phyloP scores from a whole-genome alignment of 495 filamentous ascomycete genomes.

The Cryomyces antarcticus region DNA sequence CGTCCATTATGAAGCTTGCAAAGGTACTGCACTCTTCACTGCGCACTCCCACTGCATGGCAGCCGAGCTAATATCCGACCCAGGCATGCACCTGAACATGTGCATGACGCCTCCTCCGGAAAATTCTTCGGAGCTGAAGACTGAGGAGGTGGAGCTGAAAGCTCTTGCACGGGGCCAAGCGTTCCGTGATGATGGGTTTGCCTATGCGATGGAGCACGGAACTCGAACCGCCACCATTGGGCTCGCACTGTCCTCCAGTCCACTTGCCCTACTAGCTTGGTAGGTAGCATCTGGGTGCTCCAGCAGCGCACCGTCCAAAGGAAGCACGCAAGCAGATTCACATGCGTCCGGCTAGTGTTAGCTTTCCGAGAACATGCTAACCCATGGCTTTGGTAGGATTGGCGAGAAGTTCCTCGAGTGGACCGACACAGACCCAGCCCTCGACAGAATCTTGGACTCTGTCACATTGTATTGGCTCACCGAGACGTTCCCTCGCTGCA shows the following conservation, averaged over 20 bases:
- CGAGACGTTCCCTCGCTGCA: slow-evolving; percentile 30
- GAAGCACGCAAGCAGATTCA: too few relatives aligned
- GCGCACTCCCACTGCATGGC: too few relatives aligned
- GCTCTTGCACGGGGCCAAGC: not conserved
- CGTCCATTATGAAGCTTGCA: slow-evolving; percentile 19
- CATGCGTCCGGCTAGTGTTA: too few relatives aligned
- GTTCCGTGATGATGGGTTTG: not conserved
- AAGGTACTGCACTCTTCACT: slow-evolving; percentile 16
- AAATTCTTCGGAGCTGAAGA: slow-evolving; percentile 3
- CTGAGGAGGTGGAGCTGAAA: slow-evolving; percentile 4
- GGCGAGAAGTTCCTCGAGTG: slow-evolving; percentile 50
- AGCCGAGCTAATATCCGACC: too few relatives aligned
- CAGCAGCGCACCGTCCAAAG: not conserved
- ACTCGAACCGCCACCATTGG: slow-evolving; percentile 43
- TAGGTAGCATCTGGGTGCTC: slow-evolving; percentile 13
- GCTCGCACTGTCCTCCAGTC: slow-evolving; percentile 32
- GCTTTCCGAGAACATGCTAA: too few relatives aligned
- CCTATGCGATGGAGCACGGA: slow-evolving; percentile 21
- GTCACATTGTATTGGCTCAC: slow-evolving; percentile 50
- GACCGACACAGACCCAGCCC: slow-evolving; percentile 30
- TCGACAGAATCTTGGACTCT: slow-evolving; percentile 34
- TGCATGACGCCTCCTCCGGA: not conserved
- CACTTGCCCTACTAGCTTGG: slow-evolving; percentile 46
- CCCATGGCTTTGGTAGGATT: slow-evolving; percentile 21
- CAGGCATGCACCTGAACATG: slow-evolving; percentile 6